phyloP scores from a whole-genome alignment of 805 yeast species.

The Candida morakotiae region DNA sequence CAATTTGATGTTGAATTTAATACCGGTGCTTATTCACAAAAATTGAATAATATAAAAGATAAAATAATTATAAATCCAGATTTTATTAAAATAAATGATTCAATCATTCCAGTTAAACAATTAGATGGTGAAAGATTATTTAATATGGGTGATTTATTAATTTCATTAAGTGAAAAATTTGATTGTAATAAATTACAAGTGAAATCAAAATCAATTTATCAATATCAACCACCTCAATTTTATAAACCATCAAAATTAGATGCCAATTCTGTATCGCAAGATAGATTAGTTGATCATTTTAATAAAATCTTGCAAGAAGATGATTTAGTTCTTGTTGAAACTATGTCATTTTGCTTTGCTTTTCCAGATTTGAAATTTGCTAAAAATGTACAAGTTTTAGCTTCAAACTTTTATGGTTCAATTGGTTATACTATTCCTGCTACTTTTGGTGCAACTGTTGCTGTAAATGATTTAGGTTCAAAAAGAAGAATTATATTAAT shows the following conservation, averaged over 20 bases:
- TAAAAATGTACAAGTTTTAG: slow-evolving; percentile 42
- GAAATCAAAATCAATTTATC: slow-evolving; percentile 15
- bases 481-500: slow-evolving; percentile 60
- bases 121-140: slow-evolving; percentile 23
- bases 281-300: slow-evolving; percentile 30
- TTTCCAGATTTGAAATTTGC: slow-evolving; percentile 66
- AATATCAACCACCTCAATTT: slow-evolving; percentile 11
- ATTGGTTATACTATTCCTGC: slow-evolving; percentile 90
- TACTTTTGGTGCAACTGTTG: slow-evolving; percentile 77
- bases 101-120: slow-evolving; percentile 17
- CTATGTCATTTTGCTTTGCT: slow-evolving; percentile 81
- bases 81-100: slow-evolving; percentile 32
- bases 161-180: slow-evolving; percentile 11
- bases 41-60: slow-evolving; percentile 18
- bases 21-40: slow-evolving; percentile 20
- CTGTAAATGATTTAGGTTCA: slow-evolving; percentile 51
- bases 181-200: slow-evolving; percentile 12
- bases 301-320: slow-evolving; percentile 45
- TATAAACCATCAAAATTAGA: slow-evolving; percentile 7
- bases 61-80: slow-evolving; percentile 41
- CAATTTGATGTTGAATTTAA: slow-evolving; percentile 40
- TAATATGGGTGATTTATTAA: slow-evolving; percentile 30
- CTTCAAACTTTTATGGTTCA: slow-evolving; percentile 77
- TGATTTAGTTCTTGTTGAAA: slow-evolving; percentile 75
- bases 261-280: slow-evolving; percentile 20